Conservation (phyloP, 2,329 filamentous ascomycete genomes). For the Lachnellula arida region DNA sequence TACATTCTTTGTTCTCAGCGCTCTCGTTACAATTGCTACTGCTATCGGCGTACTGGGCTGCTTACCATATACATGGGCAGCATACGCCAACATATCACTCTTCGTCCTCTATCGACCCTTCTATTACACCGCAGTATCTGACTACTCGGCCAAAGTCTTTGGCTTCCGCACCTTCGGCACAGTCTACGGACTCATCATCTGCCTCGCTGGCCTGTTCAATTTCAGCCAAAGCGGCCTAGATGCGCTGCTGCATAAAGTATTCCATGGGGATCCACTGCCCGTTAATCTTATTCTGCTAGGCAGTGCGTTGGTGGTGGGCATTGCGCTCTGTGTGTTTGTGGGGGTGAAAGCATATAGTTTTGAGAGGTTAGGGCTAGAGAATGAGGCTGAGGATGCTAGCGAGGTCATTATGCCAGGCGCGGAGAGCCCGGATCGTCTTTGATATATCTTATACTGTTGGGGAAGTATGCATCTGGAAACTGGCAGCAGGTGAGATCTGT, state of each 20-base stretch:
- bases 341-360: conserved; percentile 34
- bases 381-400: conserved; percentile 40
- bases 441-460: not conserved
- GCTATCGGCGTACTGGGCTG: conserved; percentile 72
- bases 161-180: conserved; percentile 89
- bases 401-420: conserved; percentile 32
- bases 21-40: conserved; percentile 68
- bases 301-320: conserved; percentile 59
- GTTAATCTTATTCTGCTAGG: conserved; percentile 67
- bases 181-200: conserved; percentile 90
- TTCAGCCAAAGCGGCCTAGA: conserved; percentile 80
- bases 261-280: conserved; percentile 67
- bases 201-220: conserved; percentile 76
- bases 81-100: conserved; percentile 69
- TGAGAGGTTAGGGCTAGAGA: conserved; percentile 35
- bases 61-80: conserved; percentile 64
- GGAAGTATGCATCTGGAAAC: not conserved
- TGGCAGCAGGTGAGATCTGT: not conserved
- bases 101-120: conserved; percentile 84
- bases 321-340: conserved; percentile 64
- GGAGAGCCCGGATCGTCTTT: conserved; percentile 14
- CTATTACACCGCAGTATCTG: conserved; percentile 87
- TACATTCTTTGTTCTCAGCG: conserved; percentile 64
- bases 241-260: conserved; percentile 68
- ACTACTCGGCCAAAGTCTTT: conserved; percentile 88